Evolutionary conservation across 768 basidiomycete species (phyloP).

Genomic region (Rhizopogon sp.): DNA sequence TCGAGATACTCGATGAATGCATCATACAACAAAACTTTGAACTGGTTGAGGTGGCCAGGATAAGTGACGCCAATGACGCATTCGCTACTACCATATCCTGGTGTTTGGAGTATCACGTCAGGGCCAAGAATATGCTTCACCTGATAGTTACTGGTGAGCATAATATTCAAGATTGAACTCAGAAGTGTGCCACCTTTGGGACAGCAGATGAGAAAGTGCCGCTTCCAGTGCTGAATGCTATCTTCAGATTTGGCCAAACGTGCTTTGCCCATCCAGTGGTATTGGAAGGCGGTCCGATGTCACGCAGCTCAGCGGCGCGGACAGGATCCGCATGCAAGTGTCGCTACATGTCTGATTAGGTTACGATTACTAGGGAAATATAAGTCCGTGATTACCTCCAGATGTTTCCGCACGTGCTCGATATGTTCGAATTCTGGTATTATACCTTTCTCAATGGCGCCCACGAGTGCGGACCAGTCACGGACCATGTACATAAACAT

Average conservation of each 20-base stretch:
- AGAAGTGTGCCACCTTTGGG: conserved; percentile 4
- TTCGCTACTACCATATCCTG: conserved; percentile 12
- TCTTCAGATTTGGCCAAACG: conserved; percentile 10
- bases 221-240: conserved; percentile 14
- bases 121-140: conserved; percentile 11
- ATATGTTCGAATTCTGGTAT: conserved; percentile 16
- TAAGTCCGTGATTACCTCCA: conserved; percentile 7
- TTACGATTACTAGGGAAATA: not conserved
- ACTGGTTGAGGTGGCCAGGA: conserved; percentile 4
- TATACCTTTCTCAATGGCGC: conserved; percentile 9
- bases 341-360: not conserved
- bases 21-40: conserved; percentile 5
- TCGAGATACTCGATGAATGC: conserved; percentile 18
- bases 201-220: conserved; percentile 11
- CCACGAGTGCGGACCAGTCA: conserved; percentile 14
- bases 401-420: conserved; percentile 9
- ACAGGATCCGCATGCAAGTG: conserved; percentile 9
- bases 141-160: conserved; percentile 1
- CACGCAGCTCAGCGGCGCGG: conserved; percentile 12
- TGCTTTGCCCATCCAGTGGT: conserved; percentile 13
- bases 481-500: conserved; percentile 16
- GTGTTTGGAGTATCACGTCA: conserved; percentile 3
- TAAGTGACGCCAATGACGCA: not conserved
- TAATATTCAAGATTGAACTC: not conserved
- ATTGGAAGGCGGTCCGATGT: conserved; percentile 8